phyloP scores from a whole-genome alignment of 2,329 filamentous ascomycete genomes.

The Pseudonectria buxi region DNA sequence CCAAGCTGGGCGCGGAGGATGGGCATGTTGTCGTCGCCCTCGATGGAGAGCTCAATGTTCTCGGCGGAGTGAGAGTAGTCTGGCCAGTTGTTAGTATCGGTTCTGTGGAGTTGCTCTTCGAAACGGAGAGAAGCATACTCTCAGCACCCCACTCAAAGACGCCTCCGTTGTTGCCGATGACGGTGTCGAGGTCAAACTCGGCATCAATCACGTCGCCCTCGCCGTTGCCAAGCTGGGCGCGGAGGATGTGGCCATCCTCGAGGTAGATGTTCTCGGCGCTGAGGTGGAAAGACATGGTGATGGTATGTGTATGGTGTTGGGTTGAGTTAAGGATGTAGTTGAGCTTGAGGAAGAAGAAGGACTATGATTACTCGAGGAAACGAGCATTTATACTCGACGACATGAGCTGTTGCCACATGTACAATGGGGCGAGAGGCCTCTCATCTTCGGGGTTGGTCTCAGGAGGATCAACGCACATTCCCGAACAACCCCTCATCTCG shows the following conservation, averaged over 20 bases:
- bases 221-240: constrained; percentile 31
- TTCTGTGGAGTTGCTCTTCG: not conserved
- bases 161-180: constrained; percentile 47
- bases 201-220: constrained; percentile 38
- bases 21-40: constrained; percentile 43
- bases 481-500: too few species aligned
- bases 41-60: constrained; percentile 40
- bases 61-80: constrained; percentile 41
- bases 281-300: constrained; percentile 37
- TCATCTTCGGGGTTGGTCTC: too few species aligned
- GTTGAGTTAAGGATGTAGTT: too few species aligned
- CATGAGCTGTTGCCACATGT: too few species aligned
- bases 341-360: too few species aligned
- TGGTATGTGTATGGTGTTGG: not conserved
- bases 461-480: too few species aligned
- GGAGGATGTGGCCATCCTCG: constrained; percentile 44
- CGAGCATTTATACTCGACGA: too few species aligned
- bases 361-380: too few species aligned
- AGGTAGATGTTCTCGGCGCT: constrained; percentile 40
- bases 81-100: constrained; percentile 5
- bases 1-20: constrained; percentile 45
- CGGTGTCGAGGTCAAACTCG: constrained; percentile 42
- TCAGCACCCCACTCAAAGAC: constrained; percentile 38
- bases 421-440: too few species aligned
- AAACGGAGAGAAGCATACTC: constrained; percentile 11